Conservation (phyloP, 2,329 filamentous ascomycete species). For the Phialophora macrospora region DNA sequence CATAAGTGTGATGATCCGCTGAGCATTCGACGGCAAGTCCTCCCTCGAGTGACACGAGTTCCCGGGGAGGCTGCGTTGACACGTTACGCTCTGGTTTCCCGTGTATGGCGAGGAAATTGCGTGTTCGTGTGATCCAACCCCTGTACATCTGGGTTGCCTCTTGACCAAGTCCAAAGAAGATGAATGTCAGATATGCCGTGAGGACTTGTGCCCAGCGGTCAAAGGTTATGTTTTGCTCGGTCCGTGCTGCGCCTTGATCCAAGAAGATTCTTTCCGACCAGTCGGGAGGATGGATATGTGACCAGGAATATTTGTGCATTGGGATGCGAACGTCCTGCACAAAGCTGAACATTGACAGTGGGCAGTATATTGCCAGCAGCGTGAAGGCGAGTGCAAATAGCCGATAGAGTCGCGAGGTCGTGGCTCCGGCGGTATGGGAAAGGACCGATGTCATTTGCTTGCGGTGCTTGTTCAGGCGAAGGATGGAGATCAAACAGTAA, state of each 20-base stretch:
- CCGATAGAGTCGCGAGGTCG: conserved; percentile 41
- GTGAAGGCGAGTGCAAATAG: conserved; percentile 53
- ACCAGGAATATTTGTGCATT: conserved; percentile 59
- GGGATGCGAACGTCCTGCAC: conserved; percentile 49
- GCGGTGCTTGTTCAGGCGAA: conserved; percentile 66
- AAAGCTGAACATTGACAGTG: conserved; percentile 59
- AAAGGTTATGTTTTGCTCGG: conserved; percentile 53
- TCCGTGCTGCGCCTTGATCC: conserved; percentile 50
- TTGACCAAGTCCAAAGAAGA: conserved; percentile 68
- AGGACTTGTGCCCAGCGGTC: conserved; percentile 64
- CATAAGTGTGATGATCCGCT: neutral
- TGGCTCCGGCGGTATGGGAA: conserved; percentile 62
- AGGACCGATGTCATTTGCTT: conserved; percentile 63
- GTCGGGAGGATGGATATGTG: conserved; percentile 54
- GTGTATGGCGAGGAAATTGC: neutral
- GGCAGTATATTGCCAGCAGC: conserved; percentile 61
- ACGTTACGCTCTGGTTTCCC: neutral
- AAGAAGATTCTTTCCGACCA: conserved; percentile 58
- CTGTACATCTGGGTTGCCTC: conserved; percentile 64
- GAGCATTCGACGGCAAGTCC: neutral
- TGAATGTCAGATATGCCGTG: conserved; percentile 61
- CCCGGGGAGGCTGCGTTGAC: neutral
- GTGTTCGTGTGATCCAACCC: conserved; percentile 45
- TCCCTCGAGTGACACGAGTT: neutral
- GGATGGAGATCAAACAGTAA: conserved; percentile 66